Conservation (phyloP, 108 stramenopile genomes). For the Conticribra guillardii region DNA sequence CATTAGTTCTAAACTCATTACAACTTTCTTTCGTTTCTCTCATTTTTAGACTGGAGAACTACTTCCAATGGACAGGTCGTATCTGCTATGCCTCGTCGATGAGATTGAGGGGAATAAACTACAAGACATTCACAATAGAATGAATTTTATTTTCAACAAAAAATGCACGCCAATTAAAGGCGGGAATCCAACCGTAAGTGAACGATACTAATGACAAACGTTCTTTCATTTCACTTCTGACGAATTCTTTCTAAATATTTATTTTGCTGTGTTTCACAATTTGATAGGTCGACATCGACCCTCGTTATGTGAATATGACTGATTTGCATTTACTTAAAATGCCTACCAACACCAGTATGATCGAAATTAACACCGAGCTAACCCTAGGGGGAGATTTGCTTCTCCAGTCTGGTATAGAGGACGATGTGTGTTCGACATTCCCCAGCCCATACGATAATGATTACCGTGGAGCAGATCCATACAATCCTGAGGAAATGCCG, state of each 20-base stretch:
- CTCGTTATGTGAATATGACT: constrained; percentile 35
- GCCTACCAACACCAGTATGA: constrained; percentile 14
- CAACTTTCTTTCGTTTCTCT: too few species aligned
- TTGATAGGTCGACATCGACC: constrained; percentile 34
- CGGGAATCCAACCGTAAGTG: constrained; percentile 45
- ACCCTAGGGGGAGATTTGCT: constrained; percentile 43
- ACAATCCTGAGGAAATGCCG: constrained; percentile 36
- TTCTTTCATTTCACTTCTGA: too few species aligned
- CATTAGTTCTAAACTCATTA: too few species aligned
- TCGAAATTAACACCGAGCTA: constrained; percentile 34
- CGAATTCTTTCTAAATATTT: too few species aligned
- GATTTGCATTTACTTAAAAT: constrained; percentile 40
- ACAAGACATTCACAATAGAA: constrained; percentile 22
- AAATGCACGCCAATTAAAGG: constrained; percentile 11
- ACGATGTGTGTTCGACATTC: constrained; percentile 37
- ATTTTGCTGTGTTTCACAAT: background rate
- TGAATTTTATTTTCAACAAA: constrained; percentile 26
- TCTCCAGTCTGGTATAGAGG: constrained; percentile 31
- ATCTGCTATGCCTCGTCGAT: constrained; percentile 38
- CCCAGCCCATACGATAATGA: constrained; percentile 51
- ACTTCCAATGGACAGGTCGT: constrained; percentile 40
- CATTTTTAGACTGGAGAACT: constrained; percentile 27
- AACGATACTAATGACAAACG: background rate
- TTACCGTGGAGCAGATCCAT: constrained; percentile 39
- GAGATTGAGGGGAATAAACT: constrained; percentile 36